Evolutionary conservation across 768 basidiomycete species (phyloP), one percentile per base, ranked within the genome.

Genomic region (Tephrocybe sp.): DNA sequence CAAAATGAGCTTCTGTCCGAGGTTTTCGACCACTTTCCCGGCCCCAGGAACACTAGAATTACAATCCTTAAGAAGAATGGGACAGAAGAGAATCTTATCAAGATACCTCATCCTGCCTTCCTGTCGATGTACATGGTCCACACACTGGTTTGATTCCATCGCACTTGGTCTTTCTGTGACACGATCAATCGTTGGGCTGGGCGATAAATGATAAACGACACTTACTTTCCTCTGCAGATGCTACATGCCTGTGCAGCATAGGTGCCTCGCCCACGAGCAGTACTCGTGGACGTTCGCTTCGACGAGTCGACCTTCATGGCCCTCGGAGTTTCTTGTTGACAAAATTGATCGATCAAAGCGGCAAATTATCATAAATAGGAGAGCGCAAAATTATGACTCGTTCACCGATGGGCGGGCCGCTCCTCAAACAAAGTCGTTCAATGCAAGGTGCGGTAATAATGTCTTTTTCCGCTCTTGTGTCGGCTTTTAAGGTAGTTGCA

Each of bases 131-230:
- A 58, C 77, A 78, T 16, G 72, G 66, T 39, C 65, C 61, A 53
- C 77, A 79, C 25, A 69, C 58, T 31, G 77, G 77, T 53, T 71
- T 72, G 35, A 56, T 55, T 24, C 75, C 77, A 53, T 74, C 74
- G 60, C 77, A 79, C 56, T 72, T 76, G 11, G 68, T 72, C 55
- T 76, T 77, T 59, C 76, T 77, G 44, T 30, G n/a, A 43, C n/a
- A 34, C 26, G 37, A 16, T 25, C 22, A 47, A 26, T 36, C 2
- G 24, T 41, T 21, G 26, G 30, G 43, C 12, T 39, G 30, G 49
- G 43, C 9, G 44, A 26, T 31, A 51, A 27, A 27, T 30, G 24
- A 43, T 9, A 46, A 30, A 28, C 24, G 5, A 37, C 42, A 26
- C 70, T 60, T 53, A 75, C 77, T 74, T 76, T 63, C 63, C 57